phyloP scores from a whole-genome alignment of 225 moss, liverwort and hornwort genomes.

The Polytrichum formosum region DNA sequence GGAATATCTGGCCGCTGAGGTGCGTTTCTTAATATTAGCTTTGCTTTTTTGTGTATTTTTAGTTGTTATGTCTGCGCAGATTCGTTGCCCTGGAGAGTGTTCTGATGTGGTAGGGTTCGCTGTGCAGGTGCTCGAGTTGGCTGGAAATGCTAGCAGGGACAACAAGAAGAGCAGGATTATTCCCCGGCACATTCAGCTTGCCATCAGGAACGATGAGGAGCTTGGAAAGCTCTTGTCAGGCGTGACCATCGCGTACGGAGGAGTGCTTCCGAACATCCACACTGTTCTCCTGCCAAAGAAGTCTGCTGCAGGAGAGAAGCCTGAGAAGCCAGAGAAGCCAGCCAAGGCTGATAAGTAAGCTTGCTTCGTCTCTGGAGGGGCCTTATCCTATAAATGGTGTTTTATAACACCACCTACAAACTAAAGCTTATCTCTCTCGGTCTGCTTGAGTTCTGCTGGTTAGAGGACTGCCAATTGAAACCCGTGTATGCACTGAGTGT shows the following conservation, averaged over 20 bases:
- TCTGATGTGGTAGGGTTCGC: accelerated
- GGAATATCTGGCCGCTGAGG: slow-evolving; percentile 34
- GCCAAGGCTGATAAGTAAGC: background rate
- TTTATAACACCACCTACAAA: slow-evolving; percentile 11
- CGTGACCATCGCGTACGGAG: slow-evolving; percentile 52
- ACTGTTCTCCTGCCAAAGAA: slow-evolving; percentile 46
- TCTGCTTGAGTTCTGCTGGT: too few relatives aligned
- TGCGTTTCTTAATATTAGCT: background rate
- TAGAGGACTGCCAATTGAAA: too few relatives aligned
- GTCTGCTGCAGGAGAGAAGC: slow-evolving; percentile 31
- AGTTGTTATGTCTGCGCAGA: background rate
- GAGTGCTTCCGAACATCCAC: slow-evolving; percentile 53
- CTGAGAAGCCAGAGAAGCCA: slow-evolving; percentile 24
- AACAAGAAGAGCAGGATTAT: slow-evolving; percentile 67
- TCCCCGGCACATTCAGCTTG: slow-evolving; percentile 57
- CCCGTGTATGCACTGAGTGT: too few relatives aligned
- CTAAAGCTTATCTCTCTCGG: background rate
- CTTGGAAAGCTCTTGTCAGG: slow-evolving; percentile 36
- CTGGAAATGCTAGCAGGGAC: slow-evolving; percentile 57
- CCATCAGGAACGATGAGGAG: slow-evolving; percentile 64
- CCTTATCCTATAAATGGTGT: slow-evolving; percentile 4
- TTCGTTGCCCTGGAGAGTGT: background rate
- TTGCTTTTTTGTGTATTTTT: too few relatives aligned
- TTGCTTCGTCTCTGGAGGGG: background rate
- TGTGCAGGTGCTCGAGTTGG: slow-evolving; percentile 55